Evolutionary conservation across 1,139 yeast genomes (phyloP), one percentile per base, ranked within the genome.

Genomic region (Candida sp.): DNA sequence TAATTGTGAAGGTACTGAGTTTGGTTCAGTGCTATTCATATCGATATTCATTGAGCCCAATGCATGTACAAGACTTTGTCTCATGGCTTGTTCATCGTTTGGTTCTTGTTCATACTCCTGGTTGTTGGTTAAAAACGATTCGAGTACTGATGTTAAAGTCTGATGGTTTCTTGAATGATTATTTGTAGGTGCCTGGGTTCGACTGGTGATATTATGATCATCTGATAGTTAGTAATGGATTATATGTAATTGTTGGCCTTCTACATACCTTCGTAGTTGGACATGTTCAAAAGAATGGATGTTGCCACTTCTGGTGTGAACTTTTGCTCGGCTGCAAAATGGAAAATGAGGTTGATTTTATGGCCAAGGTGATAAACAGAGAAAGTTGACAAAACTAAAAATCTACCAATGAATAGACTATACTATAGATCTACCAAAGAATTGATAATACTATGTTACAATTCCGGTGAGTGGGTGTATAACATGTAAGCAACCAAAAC

Each of bases 231-330:
- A 38, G 38, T 19, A 45, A 39, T 64, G 59, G 63, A 68, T 57
- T 43, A 4, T 6, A 35, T n/a, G 8, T 22, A 6, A n/a, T 7
- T 33, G 15, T 9, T 11, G 12, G n/a, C 22, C 22, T n/a, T 4
- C 8, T 35, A 61, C 76, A 32, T 68, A 70, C 77, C 71, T 63
- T 73, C 77, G 57, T 73, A 69, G 27, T 68, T 68, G 12, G 74
- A 64, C 75, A 69, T 69, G 36, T 35, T 44, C 36, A 12, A 34
- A 23, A 5, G 11, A 21, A 21, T 33, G 37, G 22, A 21, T 36
- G 29, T 35, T 35, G 37, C 37, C 37, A 35, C 25, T 35, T 35
- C 22, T n/a, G 23, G 19, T 33, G 11, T 25, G 29, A 25, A 25
- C 3, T 25, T n/a, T 25, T 2, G 11, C 3, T 7, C 11, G 7